These are phyloP conservation scores for Solanum chilense DNA, from an alignment of 257 asterid genomes.

Conservation along the genomic window DNA sequence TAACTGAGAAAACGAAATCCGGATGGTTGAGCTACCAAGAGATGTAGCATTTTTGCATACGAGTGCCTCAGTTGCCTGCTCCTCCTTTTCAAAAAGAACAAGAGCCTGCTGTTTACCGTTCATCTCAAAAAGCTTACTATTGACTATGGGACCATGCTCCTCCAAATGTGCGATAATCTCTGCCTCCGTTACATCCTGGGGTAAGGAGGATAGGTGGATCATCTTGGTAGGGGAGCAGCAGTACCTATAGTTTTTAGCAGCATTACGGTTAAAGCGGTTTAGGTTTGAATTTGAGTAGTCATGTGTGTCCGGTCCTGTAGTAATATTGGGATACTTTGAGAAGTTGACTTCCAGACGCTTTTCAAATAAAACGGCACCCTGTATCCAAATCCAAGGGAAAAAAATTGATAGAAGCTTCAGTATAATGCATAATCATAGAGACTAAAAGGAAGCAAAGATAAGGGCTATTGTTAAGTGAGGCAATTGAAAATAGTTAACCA, in stretches of 20 bases:
- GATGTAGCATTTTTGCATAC: conserved; percentile 96
- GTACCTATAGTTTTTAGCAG: conserved; percentile 88
- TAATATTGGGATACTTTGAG: conserved; percentile 75
- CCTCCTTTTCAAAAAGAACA: conserved; percentile 79
- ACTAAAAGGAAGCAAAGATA: neutral
- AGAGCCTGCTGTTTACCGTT: conserved; percentile 96
- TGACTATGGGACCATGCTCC: conserved; percentile 66
- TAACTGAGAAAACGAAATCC: conserved; percentile 93
- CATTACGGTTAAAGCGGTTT: conserved; percentile 91
- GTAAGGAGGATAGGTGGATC: conserved; percentile 91
- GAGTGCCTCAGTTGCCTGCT: conserved; percentile 95
- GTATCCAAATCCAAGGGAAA: neutral
- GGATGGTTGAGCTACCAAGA: conserved; percentile 69
- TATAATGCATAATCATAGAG: neutral
- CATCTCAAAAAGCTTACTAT: conserved; percentile 77
- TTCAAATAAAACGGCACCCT: conserved; percentile 87
- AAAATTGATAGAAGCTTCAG: neutral
- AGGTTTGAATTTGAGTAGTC: conserved; percentile 91
- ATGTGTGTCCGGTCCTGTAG: conserved; percentile 83
- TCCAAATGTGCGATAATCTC: conserved; percentile 69
- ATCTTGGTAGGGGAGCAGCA: conserved; percentile 97
- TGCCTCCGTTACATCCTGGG: conserved; percentile 72
- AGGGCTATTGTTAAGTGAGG: neutral
- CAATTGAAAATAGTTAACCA: neutral
- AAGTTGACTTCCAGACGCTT: conserved; percentile 92